Evolutionary conservation across 176 grass and related monocot genomes (phyloP), one percentile per base, ranked within the genome.

Genomic region (Oryza meridionalis): DNA sequence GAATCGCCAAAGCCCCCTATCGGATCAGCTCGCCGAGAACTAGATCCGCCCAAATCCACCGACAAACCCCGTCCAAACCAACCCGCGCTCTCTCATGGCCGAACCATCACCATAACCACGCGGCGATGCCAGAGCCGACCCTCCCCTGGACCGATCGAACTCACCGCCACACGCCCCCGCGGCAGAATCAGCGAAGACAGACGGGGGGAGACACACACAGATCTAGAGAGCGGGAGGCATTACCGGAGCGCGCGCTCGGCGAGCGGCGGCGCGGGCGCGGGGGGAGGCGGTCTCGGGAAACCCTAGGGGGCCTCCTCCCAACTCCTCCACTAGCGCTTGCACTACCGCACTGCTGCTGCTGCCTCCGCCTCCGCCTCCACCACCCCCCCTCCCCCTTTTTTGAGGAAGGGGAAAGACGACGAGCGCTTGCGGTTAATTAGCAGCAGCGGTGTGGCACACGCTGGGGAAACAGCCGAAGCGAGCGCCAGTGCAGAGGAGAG

Each of bases 341-440:
- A 6, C 50, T 17, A 53, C 50, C 3, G 17, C 15, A 17, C 29
- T 31, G 29, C 44, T 77, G 67, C 29, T 47, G 63, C 65, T 38
- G n/a, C 78, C 44, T 13, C 51, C 12, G 43, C 32, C 40, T 86
- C 66, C 85, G 19, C 47, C 72, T 51, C 74, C 77, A 73, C 78
- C 32, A 25, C 81, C 50, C 50, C 43, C 71, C 58, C 29, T 31
- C 46, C 74, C 64, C 66, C 75, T 82, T 90, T 86, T 90, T 44
- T 70, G 74, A 79, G 67, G 82, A 61, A 67, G 29, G 13, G 73
- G 67, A 38, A 87, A 90, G 88, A 68, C 69, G 80, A 90, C 88
- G 75, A 65, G 49, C 63, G 80, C 80, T 83, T 83, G 88, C 46
- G 84, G 88, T 87, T 84, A 90, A 84, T 21, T 73, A 67, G 83